Percentiles rank a stretch among this genome's conserved stretches.
Evolutionary conservation across 345 rosid species (phyloP).

Genomic region (Lepidium didymum): DNA sequence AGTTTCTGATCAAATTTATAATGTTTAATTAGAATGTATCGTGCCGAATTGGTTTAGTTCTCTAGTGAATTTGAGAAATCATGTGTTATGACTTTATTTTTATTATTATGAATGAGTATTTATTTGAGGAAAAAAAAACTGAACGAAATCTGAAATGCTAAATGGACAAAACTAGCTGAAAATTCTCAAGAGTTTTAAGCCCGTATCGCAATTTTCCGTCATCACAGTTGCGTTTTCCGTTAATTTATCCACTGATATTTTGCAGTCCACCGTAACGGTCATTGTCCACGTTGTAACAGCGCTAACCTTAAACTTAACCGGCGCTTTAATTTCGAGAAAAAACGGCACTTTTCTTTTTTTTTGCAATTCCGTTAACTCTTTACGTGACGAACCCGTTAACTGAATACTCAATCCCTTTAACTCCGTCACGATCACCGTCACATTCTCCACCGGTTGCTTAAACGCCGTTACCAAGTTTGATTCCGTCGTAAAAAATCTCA

Average conservation of each 20-base stretch:
- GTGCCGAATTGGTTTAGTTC: no score
- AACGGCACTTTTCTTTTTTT: slow-evolving; percentile 48
- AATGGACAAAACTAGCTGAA: not conserved
- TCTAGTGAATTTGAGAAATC: no score
- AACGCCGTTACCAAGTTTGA: slow-evolving; percentile 38
- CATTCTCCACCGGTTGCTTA: slow-evolving; percentile 47
- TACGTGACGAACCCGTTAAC: slow-evolving; percentile 25
- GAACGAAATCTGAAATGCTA: not conserved
- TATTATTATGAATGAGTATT: no score
- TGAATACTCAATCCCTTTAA: slow-evolving; percentile 40
- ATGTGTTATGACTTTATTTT: no score
- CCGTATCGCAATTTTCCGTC: slow-evolving; percentile 41
- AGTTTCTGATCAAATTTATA: no score
- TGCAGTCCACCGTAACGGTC: slow-evolving; percentile 51
- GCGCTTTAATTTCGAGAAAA: slow-evolving; percentile 38
- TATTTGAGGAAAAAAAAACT: not conserved
- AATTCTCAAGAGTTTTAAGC: slow-evolving; percentile 36
- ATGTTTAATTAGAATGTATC: no score
- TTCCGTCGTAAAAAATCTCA: slow-evolving; percentile 28
- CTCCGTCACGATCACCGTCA: slow-evolving; percentile 36
- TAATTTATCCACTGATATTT: slow-evolving; percentile 57
- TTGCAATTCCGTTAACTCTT: slow-evolving; percentile 22
- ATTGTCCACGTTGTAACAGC: slow-evolving; percentile 59
- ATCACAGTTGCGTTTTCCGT: slow-evolving; percentile 45
- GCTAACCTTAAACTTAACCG: slow-evolving; percentile 64